Evolutionary conservation across 2,329 filamentous ascomycete genomes (phyloP), one percentile per base, ranked within the genome.

Genomic region (Cercospora sojina): DNA sequence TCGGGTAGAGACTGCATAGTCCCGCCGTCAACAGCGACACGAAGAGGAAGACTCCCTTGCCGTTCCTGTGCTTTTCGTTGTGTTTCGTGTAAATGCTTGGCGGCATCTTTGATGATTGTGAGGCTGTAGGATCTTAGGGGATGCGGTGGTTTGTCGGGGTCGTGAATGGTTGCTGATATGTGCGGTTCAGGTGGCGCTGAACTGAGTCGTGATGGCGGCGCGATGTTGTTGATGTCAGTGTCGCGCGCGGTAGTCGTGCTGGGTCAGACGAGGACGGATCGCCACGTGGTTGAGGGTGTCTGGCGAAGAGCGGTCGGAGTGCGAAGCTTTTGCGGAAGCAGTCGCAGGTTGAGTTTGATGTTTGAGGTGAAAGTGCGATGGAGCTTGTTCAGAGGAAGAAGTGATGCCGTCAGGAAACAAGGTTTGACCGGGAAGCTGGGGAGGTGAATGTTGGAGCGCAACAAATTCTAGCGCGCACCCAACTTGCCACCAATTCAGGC

Each of bases 181-280:
- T 20, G 59, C 51, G n/a, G 32, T 53, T 31, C 51, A 29, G 32
- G 60, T 35, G 18, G 20, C n/a, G 49, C 43, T 57, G 47, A 25
- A 31, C 89, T 83, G 78, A 92, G 31, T 35, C 9, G 53, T 12
- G 32, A 60, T 43, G 23, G 20, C 38, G 16, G 23, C n/a, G 25
- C 25, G 25, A 9, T 18, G 32, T n/a, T 32, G 20, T n/a, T 32
- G 20, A 18, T 13, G 12, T 5, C 18, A 5, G 13, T 9, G 27
- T 4, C 13, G 58, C 25, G n/a, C 13, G 41, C 57, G 35, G 58
- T 18, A 25, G 53, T 31, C 27, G 53, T 57, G 23, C 10, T 51
- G 47, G 47, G 20, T 20, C 23, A 27, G 13, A 51, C 5, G 47
- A n/a, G 25, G 23, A 51, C 6, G 47, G 12, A 27, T 27, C 47